Percentiles rank a stretch among this genome's conserved stretches.
These are phyloP conservation scores for Talaromyces funiculosus DNA, from an alignment of 2,329 filamentous ascomycete species.

Conservation along the genomic window DNA sequence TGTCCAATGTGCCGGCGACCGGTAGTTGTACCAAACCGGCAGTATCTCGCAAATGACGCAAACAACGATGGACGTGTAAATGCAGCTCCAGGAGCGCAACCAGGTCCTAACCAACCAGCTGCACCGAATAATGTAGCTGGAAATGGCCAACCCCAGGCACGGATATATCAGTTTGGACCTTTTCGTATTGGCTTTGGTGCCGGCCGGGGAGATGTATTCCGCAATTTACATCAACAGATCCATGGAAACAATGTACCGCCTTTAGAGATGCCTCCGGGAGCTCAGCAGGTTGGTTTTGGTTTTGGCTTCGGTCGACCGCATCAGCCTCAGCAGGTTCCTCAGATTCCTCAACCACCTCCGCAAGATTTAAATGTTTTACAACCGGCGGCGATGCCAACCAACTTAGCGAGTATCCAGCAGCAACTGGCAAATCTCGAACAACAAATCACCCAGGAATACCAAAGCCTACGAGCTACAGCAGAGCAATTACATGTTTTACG, in stretches of 20 bases:
- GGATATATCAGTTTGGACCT: constrained; percentile 68
- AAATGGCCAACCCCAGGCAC: constrained; percentile 44
- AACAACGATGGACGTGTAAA: constrained; percentile 24
- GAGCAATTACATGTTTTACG: constrained; percentile 66
- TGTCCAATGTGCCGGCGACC: constrained; percentile 89
- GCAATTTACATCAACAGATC: constrained; percentile 62
- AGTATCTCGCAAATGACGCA: constrained; percentile 26
- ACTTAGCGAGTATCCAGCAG: constrained; percentile 42
- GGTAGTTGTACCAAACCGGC: constrained; percentile 53
- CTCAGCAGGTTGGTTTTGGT: constrained; percentile 29
- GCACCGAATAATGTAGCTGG: constrained; percentile 34
- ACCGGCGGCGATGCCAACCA: constrained; percentile 19
- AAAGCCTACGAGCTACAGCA: constrained; percentile 56
- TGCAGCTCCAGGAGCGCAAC: constrained; percentile 22
- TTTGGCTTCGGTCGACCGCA: constrained; percentile 37
- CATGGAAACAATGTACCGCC: constrained; percentile 42
- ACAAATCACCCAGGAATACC: constrained; percentile 63
- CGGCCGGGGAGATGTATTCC: constrained; percentile 55
- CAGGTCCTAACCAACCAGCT: constrained; percentile 34
- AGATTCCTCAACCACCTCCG: constrained; percentile 12
- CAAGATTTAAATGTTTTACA: constrained; percentile 7
- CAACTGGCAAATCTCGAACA: constrained; percentile 64
- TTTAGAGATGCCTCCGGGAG: constrained; percentile 26
- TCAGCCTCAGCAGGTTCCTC: constrained; percentile 23
- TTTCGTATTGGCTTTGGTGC: constrained; percentile 65